Evolutionary conservation across 2,329 filamentous ascomycete species (phyloP).

Genomic region (Penicillium sp.): DNA sequence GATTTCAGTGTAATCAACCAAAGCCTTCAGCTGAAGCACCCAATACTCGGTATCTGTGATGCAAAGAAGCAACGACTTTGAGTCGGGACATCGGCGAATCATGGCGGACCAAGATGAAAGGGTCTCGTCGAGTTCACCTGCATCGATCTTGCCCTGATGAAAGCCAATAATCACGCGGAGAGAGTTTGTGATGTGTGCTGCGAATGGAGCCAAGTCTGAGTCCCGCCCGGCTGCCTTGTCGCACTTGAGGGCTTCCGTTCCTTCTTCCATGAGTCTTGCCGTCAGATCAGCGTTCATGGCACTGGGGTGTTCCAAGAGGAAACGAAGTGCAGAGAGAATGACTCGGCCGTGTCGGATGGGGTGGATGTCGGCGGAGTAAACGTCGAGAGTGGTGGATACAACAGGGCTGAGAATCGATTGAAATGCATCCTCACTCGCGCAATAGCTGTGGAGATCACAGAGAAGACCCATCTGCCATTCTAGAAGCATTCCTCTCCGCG

Average conservation of each 20-base stretch:
- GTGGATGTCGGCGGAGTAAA: slow-evolving; percentile 37
- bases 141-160: slow-evolving; percentile 36
- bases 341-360: slow-evolving; percentile 46
- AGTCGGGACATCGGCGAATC: slow-evolving; percentile 48
- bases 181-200: slow-evolving; percentile 38
- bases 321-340: slow-evolving; percentile 40
- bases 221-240: slow-evolving; percentile 32
- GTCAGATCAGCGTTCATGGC: slow-evolving; percentile 33
- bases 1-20: slow-evolving; percentile 61
- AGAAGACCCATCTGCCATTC: slow-evolving; percentile 46
- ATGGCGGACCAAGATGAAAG: slow-evolving; percentile 47
- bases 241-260: slow-evolving; percentile 22
- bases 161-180: slow-evolving; percentile 42
- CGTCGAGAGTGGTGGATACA: slow-evolving; percentile 37
- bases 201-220: slow-evolving; percentile 30
- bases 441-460: slow-evolving; percentile 35
- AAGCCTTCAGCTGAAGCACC: slow-evolving; percentile 55
- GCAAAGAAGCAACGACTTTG: slow-evolving; percentile 45
- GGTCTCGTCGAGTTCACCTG: slow-evolving; percentile 33
- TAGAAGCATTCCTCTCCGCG: slow-evolving; percentile 37
- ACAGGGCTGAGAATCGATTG: slow-evolving; percentile 33
- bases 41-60: slow-evolving; percentile 58
- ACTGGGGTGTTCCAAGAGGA: slow-evolving; percentile 38
- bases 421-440: slow-evolving; percentile 35
- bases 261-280: slow-evolving; percentile 35